Evolutionary conservation across 1,284 basidiomycete genomes (phyloP).

Genomic region (Leccinum holopus): DNA sequence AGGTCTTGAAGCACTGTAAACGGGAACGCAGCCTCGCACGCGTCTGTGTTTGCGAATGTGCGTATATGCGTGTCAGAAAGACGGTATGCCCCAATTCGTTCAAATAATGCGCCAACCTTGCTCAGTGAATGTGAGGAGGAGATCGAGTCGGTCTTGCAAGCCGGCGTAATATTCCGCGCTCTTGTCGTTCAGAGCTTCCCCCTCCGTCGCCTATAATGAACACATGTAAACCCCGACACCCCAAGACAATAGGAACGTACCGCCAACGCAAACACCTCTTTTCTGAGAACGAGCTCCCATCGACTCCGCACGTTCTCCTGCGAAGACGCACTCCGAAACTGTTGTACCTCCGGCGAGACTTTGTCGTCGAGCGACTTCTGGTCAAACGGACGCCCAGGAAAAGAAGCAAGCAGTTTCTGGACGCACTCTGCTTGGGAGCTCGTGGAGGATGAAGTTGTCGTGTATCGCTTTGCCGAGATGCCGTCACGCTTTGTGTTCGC

Average conservation of each 20-base stretch:
- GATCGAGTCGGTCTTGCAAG: constrained; percentile 63
- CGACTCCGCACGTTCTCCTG: constrained; percentile 61
- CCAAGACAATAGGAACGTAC: constrained; percentile 42
- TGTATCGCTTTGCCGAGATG: constrained; percentile 26
- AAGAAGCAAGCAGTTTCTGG: constrained; percentile 46
- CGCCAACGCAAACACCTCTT: constrained; percentile 65
- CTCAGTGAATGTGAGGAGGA: constrained; percentile 71
- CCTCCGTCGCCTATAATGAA: constrained; percentile 56
- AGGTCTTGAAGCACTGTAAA: constrained; percentile 72
- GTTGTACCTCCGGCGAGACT: constrained; percentile 46
- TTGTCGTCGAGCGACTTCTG: constrained; percentile 48
- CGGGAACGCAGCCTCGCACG: constrained; percentile 53
- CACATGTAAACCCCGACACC: neutral
- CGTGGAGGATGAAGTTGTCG: too few relatives aligned
- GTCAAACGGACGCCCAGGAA: constrained; percentile 52
- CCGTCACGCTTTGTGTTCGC: constrained; percentile 19
- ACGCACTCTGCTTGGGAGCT: constrained; percentile 28
- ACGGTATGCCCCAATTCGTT: constrained; percentile 25
- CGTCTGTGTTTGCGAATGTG: constrained; percentile 37
- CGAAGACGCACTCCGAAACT: constrained; percentile 45
- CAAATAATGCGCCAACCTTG: constrained; percentile 49
- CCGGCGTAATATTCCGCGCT: constrained; percentile 56
- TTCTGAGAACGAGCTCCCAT: constrained; percentile 71
- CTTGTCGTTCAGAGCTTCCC: constrained; percentile 49
- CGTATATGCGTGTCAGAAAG: constrained; percentile 6